phyloP scores from a whole-genome alignment of 345 rosid genomes.

The Nephelium lappaceum region DNA sequence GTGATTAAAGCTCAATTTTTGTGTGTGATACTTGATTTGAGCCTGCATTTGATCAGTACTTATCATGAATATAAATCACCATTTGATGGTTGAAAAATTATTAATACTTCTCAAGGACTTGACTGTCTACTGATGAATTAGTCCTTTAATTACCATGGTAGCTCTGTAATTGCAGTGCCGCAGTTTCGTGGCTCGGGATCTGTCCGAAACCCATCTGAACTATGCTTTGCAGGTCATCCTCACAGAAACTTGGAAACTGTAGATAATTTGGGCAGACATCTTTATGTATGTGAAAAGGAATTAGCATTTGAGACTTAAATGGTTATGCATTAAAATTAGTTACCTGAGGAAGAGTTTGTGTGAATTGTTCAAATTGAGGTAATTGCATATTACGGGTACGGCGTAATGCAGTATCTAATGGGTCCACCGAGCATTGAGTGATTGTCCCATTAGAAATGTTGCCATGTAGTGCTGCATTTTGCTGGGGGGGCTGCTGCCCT shows the following conservation, averaged over 20 bases:
- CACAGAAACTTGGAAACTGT: slow-evolving; percentile 58
- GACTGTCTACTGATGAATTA: too few species aligned
- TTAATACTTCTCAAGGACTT: too few species aligned
- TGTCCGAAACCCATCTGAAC: slow-evolving; percentile 79
- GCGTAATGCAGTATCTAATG: slow-evolving; percentile 35
- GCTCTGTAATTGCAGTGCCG: slow-evolving; percentile 28
- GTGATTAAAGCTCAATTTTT: slow-evolving; percentile 63
- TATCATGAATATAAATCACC: too few species aligned
- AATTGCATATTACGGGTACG: slow-evolving; percentile 50
- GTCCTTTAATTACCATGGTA: slow-evolving; percentile 40
- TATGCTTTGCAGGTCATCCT: slow-evolving; percentile 75
- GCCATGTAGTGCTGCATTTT: slow-evolving; percentile 39
- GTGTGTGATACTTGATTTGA: slow-evolving; percentile 44
- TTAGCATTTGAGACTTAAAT: background rate
- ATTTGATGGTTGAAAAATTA: too few species aligned
- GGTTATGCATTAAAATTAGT: background rate
- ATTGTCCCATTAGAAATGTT: slow-evolving; percentile 41
- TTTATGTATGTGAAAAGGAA: background rate
- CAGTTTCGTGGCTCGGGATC: slow-evolving; percentile 37
- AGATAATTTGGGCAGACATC: background rate
- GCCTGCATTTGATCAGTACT: slow-evolving; percentile 45
- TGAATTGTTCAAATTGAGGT: slow-evolving; percentile 46
- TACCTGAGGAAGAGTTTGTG: slow-evolving; percentile 55
- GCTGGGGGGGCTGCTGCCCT: slow-evolving; percentile 40
- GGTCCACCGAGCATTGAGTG: slow-evolving; percentile 43